These are phyloP conservation scores for Arachnomyces sp. DNA, from an alignment of 2,329 filamentous ascomycete species.

Conservation along the genomic window DNA sequence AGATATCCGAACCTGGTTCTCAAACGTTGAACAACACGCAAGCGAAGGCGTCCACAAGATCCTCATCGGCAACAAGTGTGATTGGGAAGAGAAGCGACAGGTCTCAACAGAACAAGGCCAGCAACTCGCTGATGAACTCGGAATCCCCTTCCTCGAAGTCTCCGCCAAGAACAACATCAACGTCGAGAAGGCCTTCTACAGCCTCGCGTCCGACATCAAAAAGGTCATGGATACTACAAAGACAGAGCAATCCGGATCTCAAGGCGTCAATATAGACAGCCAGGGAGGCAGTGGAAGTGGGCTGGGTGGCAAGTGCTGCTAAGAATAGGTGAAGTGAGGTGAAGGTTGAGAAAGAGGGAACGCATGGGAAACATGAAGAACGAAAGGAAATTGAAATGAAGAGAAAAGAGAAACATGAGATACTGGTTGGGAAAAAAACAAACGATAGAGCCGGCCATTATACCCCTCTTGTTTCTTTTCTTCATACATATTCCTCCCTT, in stretches of 20 bases:
- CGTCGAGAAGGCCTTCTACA: slow-evolving; percentile 98
- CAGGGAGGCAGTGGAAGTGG: slow-evolving; percentile 44
- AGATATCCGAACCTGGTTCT: slow-evolving; percentile 99
- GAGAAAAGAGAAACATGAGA: no score
- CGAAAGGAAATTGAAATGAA: no score
- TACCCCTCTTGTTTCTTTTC: slow-evolving; percentile 1
- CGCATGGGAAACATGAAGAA: no score
- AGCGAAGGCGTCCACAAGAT: slow-evolving; percentile 99
- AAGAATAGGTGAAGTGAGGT: slow-evolving; percentile 22
- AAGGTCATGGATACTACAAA: slow-evolving; percentile 92
- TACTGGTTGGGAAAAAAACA: not conserved
- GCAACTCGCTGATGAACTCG: slow-evolving; percentile 86
- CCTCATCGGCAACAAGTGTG: slow-evolving; percentile 98
- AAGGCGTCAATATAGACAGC: slow-evolving; percentile 63
- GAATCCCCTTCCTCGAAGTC: slow-evolving; percentile 96
- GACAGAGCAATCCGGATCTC: slow-evolving; percentile 55
- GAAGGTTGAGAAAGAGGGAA: no score
- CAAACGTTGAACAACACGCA: slow-evolving; percentile 96
- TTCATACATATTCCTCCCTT: slow-evolving; percentile 7
- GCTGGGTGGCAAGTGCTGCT: slow-evolving; percentile 69
- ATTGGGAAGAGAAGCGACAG: slow-evolving; percentile 98
- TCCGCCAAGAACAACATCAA: slow-evolving; percentile 99
- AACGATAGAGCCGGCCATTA: no score
- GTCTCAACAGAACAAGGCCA: slow-evolving; percentile 91
- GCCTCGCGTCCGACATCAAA: slow-evolving; percentile 92